A percentile compares a stretch with the other conserved stretches of the same genome.
These are phyloP conservation scores for Apophysomyces elegans DNA, from an alignment of 371 early-diverging fungal genomes.

Conservation along the genomic window DNA sequence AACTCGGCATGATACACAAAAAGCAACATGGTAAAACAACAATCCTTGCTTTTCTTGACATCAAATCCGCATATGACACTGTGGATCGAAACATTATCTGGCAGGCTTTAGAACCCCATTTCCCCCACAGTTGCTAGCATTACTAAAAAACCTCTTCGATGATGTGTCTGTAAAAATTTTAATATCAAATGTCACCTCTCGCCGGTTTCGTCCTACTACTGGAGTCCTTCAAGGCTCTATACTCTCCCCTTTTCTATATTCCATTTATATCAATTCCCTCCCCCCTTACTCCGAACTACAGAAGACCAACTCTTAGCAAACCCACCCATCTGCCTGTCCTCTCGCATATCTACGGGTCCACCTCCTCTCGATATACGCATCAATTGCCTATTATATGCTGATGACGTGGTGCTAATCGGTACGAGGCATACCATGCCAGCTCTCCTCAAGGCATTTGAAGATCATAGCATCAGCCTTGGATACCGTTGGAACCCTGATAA, in stretches of 20 bases:
- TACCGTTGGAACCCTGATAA: conserved; percentile 36
- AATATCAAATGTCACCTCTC: conserved; percentile 9
- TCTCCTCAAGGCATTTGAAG: conserved; percentile 14
- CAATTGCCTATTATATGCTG: conserved; percentile 20
- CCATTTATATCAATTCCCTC: conserved; percentile 26
- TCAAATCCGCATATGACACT: conserved; percentile 30
- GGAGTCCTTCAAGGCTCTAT: conserved; percentile 34
- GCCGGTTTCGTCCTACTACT: conserved; percentile 13
- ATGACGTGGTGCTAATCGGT: conserved; percentile 29
- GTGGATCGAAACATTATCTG: conserved; percentile 22
- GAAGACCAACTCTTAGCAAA: not conserved
- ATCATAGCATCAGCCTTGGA: conserved; percentile 19
- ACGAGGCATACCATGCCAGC: not conserved
- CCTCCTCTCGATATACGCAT: not conserved
- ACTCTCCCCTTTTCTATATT: conserved; percentile 32
- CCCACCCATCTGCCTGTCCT: too few species aligned
- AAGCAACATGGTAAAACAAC: conserved; percentile 5
- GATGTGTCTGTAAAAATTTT: conserved; percentile 16
- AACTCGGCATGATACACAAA: conserved; percentile 4
- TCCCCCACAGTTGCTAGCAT: not conserved
- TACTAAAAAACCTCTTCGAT: conserved; percentile 23
- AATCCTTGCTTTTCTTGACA: conserved; percentile 29
- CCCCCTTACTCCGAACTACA: conserved; percentile 14
- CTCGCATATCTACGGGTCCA: too few species aligned
- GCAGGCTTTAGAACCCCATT: not conserved